phyloP scores from a whole-genome alignment of 345 rosid genomes.

The Salix viminalis region DNA sequence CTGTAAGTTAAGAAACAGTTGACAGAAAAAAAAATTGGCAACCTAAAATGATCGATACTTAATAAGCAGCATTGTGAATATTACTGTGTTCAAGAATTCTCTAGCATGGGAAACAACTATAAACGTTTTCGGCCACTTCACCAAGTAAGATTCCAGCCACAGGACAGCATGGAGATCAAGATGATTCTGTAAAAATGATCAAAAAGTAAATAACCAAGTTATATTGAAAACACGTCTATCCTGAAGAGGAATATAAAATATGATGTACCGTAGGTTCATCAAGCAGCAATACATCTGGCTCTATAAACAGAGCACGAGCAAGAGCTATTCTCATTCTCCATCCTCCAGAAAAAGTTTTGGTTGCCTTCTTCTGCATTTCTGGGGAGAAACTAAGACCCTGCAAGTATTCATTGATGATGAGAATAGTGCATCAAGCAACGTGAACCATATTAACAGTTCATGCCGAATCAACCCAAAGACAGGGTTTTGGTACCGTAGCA shows the following conservation, averaged over 20 bases:
- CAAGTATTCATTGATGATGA: conserved; percentile 9
- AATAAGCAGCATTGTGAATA: neutral
- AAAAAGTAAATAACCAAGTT: neutral
- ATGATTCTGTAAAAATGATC: conserved; percentile 66
- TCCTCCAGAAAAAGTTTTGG: conserved; percentile 94
- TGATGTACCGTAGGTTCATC: conserved; percentile 90
- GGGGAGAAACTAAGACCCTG: conserved; percentile 98
- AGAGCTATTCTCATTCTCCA: conserved; percentile 99
- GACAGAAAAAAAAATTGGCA: neutral
- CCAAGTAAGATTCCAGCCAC: conserved; percentile 90
- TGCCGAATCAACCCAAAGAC: neutral
- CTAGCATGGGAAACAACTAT: conserved; percentile 98
- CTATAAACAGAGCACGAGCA: conserved; percentile 90
- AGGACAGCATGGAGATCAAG: conserved; percentile 99
- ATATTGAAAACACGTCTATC: conserved; percentile 7
- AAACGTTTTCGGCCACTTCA: conserved; percentile 97
- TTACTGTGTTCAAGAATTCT: conserved; percentile 92
- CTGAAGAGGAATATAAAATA: conserved; percentile 5
- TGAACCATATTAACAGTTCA: neutral
- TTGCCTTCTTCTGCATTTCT: conserved; percentile 81
- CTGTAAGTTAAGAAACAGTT: neutral
- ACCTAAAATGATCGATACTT: neutral
- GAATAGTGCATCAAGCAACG: neutral
- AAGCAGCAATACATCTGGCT: conserved; percentile 91
- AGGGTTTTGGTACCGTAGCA: neutral